phyloP scores from a whole-genome alignment of 805 yeast genomes.

The Starmerella asiatica region DNA sequence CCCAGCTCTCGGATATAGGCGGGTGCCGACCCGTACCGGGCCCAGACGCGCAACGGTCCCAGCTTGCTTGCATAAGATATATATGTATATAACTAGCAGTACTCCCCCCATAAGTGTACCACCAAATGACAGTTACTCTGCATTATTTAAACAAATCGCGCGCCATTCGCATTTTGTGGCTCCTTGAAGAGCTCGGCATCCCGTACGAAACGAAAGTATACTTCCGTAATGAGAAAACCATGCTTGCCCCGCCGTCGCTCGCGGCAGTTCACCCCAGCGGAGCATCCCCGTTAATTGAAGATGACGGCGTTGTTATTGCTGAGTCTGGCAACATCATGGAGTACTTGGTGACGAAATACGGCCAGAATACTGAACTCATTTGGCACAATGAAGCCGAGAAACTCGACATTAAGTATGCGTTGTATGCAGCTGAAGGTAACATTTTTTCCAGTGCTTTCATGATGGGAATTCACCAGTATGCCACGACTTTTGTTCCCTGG shows the following conservation, averaged over 20 bases:
- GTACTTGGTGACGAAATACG: slow-evolving; percentile 40
- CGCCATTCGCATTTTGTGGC: slow-evolving; percentile 48
- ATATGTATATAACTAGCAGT: neutral
- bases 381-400: slow-evolving; percentile 32
- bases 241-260: slow-evolving; percentile 39
- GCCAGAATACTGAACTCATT: slow-evolving; percentile 29
- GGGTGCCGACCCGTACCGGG: too few relatives aligned
- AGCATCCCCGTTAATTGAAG: slow-evolving; percentile 46
- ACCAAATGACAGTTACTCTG: slow-evolving; percentile 14
- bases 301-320: slow-evolving; percentile 33
- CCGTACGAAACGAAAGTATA: slow-evolving; percentile 43
- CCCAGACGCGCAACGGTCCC: too few relatives aligned
- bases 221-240: slow-evolving; percentile 33
- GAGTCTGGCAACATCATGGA: slow-evolving; percentile 51
- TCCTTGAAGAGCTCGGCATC: slow-evolving; percentile 45
- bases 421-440: slow-evolving; percentile 51
- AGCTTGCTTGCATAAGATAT: too few relatives aligned
- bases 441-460: slow-evolving; percentile 38
- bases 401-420: slow-evolving; percentile 37
- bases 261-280: slow-evolving; percentile 48
- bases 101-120: neutral
- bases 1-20: too few relatives aligned
- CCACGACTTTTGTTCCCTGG: slow-evolving; percentile 15
- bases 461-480: slow-evolving; percentile 28
- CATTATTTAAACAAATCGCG: slow-evolving; percentile 39